These are phyloP conservation scores for Paratinospora sagittata DNA, from an alignment of 164 flowering plant genomes.

Conservation along the genomic window DNA sequence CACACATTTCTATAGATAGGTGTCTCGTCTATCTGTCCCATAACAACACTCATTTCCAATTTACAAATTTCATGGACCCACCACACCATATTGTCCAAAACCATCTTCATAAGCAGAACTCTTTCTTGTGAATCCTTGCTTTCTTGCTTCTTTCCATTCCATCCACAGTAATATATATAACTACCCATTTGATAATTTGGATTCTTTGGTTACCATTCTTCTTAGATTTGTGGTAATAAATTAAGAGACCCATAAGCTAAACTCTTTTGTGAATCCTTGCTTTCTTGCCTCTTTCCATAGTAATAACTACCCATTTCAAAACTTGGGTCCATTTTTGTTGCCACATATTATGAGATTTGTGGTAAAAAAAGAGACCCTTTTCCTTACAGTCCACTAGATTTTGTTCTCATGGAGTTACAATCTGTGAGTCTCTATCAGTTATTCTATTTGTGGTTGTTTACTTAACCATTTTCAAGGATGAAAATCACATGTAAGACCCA, in stretches of 20 bases:
- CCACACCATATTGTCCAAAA: background rate
- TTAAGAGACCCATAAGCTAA: too few species aligned
- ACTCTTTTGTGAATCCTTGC: too few species aligned
- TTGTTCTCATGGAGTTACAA: too few species aligned
- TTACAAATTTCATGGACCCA: constrained; percentile 3
- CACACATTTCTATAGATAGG: background rate
- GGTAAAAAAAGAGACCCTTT: too few species aligned
- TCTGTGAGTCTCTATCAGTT: background rate
- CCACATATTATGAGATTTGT: too few species aligned
- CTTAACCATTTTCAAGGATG: too few species aligned
- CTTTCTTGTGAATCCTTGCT: background rate
- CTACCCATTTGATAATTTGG: background rate
- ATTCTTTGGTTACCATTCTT: too few species aligned
- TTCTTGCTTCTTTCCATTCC: background rate
- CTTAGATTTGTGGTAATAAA: too few species aligned
- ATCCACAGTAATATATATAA: background rate
- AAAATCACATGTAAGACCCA: background rate
- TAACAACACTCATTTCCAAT: background rate
- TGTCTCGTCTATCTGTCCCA: background rate
- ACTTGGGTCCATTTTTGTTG: too few species aligned
- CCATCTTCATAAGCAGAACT: background rate
- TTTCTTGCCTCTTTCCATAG: too few species aligned
- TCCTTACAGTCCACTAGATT: too few species aligned
- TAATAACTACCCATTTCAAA: too few species aligned
- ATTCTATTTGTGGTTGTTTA: background rate